phyloP scores from a whole-genome alignment of 805 yeast genomes.

The Candida nemodendra region DNA sequence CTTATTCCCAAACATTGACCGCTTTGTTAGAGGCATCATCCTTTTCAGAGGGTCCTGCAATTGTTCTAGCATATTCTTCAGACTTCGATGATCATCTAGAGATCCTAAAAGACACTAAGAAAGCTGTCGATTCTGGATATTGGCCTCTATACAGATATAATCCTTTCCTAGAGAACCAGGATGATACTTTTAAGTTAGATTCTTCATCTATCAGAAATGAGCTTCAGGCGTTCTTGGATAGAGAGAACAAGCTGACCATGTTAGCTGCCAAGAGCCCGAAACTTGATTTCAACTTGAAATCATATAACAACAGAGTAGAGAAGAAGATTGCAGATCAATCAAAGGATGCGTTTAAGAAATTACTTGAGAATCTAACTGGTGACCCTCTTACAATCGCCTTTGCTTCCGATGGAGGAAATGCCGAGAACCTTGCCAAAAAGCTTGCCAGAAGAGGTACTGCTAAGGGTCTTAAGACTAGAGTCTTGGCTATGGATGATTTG shows the following conservation, averaged over 20 bases:
- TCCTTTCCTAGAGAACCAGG: conserved; percentile 50
- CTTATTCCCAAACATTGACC: conserved; percentile 89
- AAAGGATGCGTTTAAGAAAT: conserved; percentile 69
- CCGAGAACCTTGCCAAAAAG: conserved; percentile 77
- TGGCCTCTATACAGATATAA: conserved; percentile 93
- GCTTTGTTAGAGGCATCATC: conserved; percentile 88
- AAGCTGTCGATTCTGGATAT: conserved; percentile 89
- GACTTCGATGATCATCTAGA: conserved; percentile 69
- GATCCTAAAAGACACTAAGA: conserved; percentile 81
- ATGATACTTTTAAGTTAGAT: conserved; percentile 73
- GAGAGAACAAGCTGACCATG: conserved; percentile 84
- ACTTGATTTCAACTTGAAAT: conserved; percentile 73
- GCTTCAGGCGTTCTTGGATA: conserved; percentile 75
- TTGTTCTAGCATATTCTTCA: conserved; percentile 88
- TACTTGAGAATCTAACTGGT: conserved; percentile 85
- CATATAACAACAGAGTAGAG: conserved; percentile 55
- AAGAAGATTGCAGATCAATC: conserved; percentile 59
- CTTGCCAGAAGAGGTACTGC: conserved; percentile 75
- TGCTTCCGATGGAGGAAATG: conserved; percentile 93
- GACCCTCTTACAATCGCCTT: conserved; percentile 85
- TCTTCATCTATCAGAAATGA: conserved; percentile 78
- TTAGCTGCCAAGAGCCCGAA: conserved; percentile 70
- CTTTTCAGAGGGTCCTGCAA: conserved; percentile 79
- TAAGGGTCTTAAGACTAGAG: conserved; percentile 70
- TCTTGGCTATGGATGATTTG: conserved; percentile 67